Evolutionary conservation across 1,284 basidiomycete genomes (phyloP).

Genomic region (Ustilago loliicola): DNA sequence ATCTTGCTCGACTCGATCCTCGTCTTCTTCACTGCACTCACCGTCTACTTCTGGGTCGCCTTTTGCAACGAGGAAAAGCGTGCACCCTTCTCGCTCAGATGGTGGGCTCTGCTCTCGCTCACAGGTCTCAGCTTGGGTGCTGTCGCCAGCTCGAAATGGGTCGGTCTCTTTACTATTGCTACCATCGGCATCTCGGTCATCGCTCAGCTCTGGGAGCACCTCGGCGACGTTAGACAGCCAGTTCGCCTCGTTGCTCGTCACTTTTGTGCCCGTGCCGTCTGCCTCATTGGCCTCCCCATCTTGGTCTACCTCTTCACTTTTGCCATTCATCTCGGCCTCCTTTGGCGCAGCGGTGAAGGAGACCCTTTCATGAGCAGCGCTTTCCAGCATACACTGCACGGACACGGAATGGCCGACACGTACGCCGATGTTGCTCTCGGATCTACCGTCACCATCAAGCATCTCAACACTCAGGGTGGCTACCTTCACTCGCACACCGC

Average conservation of each 20-base stretch:
- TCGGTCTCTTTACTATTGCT: constrained; percentile 98
- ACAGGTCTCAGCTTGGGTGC: constrained; percentile 91
- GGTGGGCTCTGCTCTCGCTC: constrained; percentile 94
- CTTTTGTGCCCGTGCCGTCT: constrained; percentile 88
- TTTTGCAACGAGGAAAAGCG: constrained; percentile 90
- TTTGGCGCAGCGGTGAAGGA: constrained; percentile 91
- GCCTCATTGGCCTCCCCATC: constrained; percentile 86
- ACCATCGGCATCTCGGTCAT: constrained; percentile 89
- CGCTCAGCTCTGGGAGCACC: constrained; percentile 87
- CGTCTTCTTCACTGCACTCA: constrained; percentile 95
- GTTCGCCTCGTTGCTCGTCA: constrained; percentile 83
- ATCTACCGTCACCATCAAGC: constrained; percentile 85
- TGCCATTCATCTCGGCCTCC: constrained; percentile 89
- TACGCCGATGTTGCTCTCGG: constrained; percentile 88
- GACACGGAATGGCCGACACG: constrained; percentile 91
- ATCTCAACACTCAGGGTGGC: constrained; percentile 95
- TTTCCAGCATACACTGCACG: constrained; percentile 96
- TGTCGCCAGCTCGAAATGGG: constrained; percentile 96
- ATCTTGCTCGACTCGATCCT: constrained; percentile 97
- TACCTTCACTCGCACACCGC: constrained; percentile 96
- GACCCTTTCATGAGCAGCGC: constrained; percentile 99
- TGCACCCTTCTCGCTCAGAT: constrained; percentile 80
- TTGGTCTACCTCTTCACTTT: constrained; percentile 96
- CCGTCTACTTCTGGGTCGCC: constrained; percentile 85
- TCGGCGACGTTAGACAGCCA: constrained; percentile 87